Base-by-base conservation (phyloP, 73 alveolate genomes). In the Durusdinium trenchii region DNA sequence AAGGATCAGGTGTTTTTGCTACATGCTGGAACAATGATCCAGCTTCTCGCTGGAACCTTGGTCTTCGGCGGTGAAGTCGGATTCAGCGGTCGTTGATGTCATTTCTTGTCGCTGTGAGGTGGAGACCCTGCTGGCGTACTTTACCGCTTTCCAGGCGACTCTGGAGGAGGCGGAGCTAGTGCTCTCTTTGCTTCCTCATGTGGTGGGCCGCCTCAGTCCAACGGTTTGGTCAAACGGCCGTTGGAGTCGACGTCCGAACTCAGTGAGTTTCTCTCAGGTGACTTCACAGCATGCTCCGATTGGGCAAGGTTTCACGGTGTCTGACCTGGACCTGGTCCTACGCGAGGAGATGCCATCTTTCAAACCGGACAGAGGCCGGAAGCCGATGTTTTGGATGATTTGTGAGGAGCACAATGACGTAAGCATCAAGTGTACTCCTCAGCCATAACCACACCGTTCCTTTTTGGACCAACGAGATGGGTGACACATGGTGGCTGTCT, bases 301-400 rank as follows among this genome's bases (percentile, higher is more conserved):
- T 64, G 96, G 96, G 51, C 96, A 89, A 75, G 96, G 96, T 40
- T 89, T 89, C 86, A 89, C 96, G 96, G 96, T 89, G 86, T 89
- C 96, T 64, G 96, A 89, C 75, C 96, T 89, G 96, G 96, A 89
- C 86, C 96, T 89, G 54, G 96, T 89, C 86, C 35, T 89, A 51
- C 84, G 96, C 86, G 96, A 89, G 96, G 96, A 61, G 96, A 47
- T 46, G 9, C 47, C 46, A 50, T n/a, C 86, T 10, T 32, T 4
- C 26, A 38, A 0, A 38, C 71, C 46, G 6, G 62, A 0, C 30
- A 40, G 42, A 81, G 6, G n/a, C 47, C n/a, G 46, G 67, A 35
- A 38, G 6, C 40, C 84, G 18, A 36, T 12, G 7, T 42, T 10
- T 12, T 6, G 87, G 43, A 23, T 32, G 54, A 12, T 26, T 35